These are phyloP conservation scores for Zymoseptoria passerinii DNA, from an alignment of 2,329 filamentous ascomycete species.

Conservation along the genomic window DNA sequence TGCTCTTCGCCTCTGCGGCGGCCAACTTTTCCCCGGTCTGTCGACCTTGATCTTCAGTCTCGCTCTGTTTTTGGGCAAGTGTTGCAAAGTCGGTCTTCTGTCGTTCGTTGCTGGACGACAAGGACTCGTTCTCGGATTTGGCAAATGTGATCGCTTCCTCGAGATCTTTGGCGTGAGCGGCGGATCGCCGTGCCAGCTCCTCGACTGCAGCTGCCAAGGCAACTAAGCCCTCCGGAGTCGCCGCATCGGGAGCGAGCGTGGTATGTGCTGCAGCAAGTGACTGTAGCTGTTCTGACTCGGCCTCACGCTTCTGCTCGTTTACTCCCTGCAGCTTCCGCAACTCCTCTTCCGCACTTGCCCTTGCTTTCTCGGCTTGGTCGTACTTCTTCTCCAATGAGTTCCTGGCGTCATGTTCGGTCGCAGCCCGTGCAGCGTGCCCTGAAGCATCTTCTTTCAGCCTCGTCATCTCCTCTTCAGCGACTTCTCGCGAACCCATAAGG, in stretches of 20 bases:
- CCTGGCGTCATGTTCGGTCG: slow-evolving; percentile 53
- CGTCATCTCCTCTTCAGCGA: slow-evolving; percentile 67
- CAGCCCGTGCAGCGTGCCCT: slow-evolving; percentile 56
- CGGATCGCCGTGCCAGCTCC: slow-evolving; percentile 35
- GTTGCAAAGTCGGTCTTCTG: slow-evolving; percentile 30
- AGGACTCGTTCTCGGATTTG: slow-evolving; percentile 38
- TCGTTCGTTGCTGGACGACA: slow-evolving; percentile 33
- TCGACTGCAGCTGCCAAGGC: slow-evolving; percentile 37
- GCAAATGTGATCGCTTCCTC: slow-evolving; percentile 40
- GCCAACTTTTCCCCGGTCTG: slow-evolving; percentile 38
- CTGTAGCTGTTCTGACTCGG: slow-evolving; percentile 26
- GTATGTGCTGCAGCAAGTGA: slow-evolving; percentile 30
- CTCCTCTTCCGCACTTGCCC: slow-evolving; percentile 26
- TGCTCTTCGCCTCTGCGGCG: slow-evolving; percentile 40
- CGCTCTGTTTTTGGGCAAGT: slow-evolving; percentile 23
- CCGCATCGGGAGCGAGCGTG: slow-evolving; percentile 31
- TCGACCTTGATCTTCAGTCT: slow-evolving; percentile 32
- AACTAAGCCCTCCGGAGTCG: slow-evolving; percentile 31
- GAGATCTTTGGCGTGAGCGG: slow-evolving; percentile 38
- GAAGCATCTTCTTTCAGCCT: slow-evolving; percentile 46
- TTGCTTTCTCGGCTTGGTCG: slow-evolving; percentile 19
- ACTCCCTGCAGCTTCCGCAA: slow-evolving; percentile 50
- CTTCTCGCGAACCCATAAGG: slow-evolving; percentile 71
- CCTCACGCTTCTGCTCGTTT: slow-evolving; percentile 46
- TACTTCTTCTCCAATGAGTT: slow-evolving; percentile 50